Evolutionary conservation across 192 early-diverging fungal species (phyloP).

Genomic region (Rhizophagus prolifer): DNA sequence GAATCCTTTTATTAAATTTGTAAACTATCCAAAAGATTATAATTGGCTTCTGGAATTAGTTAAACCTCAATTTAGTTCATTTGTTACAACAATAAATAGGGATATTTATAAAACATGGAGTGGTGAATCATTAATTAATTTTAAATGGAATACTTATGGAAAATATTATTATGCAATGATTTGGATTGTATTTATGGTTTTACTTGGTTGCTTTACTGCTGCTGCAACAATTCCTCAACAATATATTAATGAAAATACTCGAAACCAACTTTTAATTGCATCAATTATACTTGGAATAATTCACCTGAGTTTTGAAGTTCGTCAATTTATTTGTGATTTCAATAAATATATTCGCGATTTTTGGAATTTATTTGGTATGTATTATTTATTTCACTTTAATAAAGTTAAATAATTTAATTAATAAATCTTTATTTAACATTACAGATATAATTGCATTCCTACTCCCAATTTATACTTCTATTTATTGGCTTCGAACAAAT

Average conservation of each 20-base stretch:
- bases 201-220: not conserved
- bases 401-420: too few relatives aligned
- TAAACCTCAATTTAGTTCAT: not conserved
- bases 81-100: not conserved
- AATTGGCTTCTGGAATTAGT: not conserved
- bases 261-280: not conserved
- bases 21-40: not conserved
- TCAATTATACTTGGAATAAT: not conserved
- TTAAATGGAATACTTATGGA: slow-evolving; percentile 11
- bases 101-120: not conserved
- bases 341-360: not conserved
- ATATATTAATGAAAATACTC: not conserved
- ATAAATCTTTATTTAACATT: too few relatives aligned
- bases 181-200: not conserved
- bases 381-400: too few relatives aligned
- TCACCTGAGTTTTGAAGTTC: not conserved
- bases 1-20: not conserved
- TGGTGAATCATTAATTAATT: slow-evolving; percentile 12
- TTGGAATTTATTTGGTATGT: slow-evolving; percentile 2
- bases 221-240: not conserved
- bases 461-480: too few relatives aligned
- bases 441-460: too few relatives aligned
- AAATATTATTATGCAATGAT: not conserved
- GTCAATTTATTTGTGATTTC: not conserved
- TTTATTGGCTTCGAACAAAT: too few relatives aligned